Conservation (phyloP, 2,329 filamentous ascomycete genomes). For the Epichloe gansuensis region DNA sequence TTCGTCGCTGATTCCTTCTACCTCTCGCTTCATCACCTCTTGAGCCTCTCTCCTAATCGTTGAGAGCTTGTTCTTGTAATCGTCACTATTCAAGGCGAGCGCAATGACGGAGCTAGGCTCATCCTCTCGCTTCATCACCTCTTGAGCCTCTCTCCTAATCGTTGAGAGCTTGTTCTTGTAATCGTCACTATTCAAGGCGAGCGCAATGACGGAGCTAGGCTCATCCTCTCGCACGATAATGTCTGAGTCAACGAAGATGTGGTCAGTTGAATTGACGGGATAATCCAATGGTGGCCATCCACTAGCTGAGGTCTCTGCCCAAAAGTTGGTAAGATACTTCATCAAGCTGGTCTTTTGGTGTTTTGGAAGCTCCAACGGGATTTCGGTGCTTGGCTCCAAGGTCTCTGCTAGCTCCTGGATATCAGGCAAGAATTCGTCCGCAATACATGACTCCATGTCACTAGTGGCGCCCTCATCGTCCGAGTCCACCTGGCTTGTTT, state of each 20-base stretch:
- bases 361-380: slow-evolving; percentile 66
- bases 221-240: slow-evolving; percentile 97
- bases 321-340: slow-evolving; percentile 94
- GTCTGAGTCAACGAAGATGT: slow-evolving; percentile 93
- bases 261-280: slow-evolving; percentile 73
- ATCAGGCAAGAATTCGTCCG: slow-evolving; percentile 55
- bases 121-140: slow-evolving; percentile 59
- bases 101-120: slow-evolving; percentile 95
- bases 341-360: slow-evolving; percentile 88
- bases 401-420: slow-evolving; percentile 50
- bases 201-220: slow-evolving; percentile 88
- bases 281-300: slow-evolving; percentile 91
- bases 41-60: slow-evolving; percentile 45
- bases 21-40: slow-evolving; percentile 26
- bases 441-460: slow-evolving; percentile 56
- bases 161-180: slow-evolving; percentile 68
- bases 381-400: slow-evolving; percentile 46
- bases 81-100: slow-evolving; percentile 74
- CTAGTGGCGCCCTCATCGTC: slow-evolving; percentile 57
- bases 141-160: slow-evolving; percentile 42
- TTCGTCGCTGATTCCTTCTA: slow-evolving; percentile 17
- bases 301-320: slow-evolving; percentile 93
- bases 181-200: slow-evolving; percentile 77
- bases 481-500: slow-evolving; percentile 41
- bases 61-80: slow-evolving; percentile 71